Evolutionary conservation across 2,329 filamentous ascomycete species (phyloP).

Genomic region (Phialemoniopsis sp.): DNA sequence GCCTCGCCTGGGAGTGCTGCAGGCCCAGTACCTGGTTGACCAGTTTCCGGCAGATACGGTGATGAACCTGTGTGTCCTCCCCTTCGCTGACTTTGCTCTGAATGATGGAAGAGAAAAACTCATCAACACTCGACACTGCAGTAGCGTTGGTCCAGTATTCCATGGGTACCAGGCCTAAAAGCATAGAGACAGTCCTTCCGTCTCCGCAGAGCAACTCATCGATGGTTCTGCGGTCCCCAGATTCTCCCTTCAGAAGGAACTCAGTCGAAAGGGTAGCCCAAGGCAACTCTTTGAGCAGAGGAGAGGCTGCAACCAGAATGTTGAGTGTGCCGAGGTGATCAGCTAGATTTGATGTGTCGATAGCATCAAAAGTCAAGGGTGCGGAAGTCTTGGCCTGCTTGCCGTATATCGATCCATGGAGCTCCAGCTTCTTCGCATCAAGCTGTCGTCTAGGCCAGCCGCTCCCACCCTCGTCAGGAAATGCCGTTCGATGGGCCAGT

Average conservation of each 20-base stretch:
- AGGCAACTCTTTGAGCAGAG: conserved; percentile 37
- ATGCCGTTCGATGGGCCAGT: conserved; percentile 31
- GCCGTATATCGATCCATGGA: conserved; percentile 38
- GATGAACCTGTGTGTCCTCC: conserved; percentile 14
- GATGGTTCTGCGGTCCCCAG: conserved; percentile 22
- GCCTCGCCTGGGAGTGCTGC: conserved; percentile 4
- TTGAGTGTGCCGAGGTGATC: conserved; percentile 40
- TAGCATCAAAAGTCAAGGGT: conserved; percentile 45
- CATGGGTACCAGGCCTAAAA: conserved; percentile 45
- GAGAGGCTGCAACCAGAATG: conserved; percentile 36
- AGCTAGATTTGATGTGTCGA: conserved; percentile 48
- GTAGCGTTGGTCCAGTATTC: conserved; percentile 48
- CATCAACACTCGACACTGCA: conserved; percentile 31
- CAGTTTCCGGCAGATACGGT: conserved; percentile 29
- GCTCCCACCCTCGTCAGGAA: too few relatives aligned
- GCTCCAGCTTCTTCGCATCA: conserved; percentile 28
- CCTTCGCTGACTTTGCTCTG: not conserved
- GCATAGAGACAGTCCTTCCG: conserved; percentile 37
- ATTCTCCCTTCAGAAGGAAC: conserved; percentile 27
- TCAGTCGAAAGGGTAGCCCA: conserved; percentile 48
- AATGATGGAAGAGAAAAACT: conserved; percentile 19
- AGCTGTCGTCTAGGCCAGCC: conserved; percentile 19
- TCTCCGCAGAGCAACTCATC: conserved; percentile 41
- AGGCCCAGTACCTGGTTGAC: conserved; percentile 20
- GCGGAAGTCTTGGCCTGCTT: conserved; percentile 6